Conservation (phyloP, 495 filamentous ascomycete genomes). For the Xylaria intraflava region DNA sequence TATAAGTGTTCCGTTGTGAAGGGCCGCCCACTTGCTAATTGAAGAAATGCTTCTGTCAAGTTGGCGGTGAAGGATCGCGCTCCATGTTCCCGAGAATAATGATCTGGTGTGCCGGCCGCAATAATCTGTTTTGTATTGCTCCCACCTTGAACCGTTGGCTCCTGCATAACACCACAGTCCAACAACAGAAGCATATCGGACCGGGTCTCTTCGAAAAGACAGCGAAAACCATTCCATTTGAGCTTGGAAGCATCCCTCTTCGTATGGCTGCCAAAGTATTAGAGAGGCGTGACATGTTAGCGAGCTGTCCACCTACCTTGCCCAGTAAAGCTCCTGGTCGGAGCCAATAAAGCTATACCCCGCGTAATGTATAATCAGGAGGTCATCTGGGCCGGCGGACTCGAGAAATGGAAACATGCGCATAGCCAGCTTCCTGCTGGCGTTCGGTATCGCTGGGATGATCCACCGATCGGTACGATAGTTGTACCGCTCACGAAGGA, state of each 20-base stretch:
- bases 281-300: constrained; percentile 12
- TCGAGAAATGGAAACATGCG: constrained; percentile 46
- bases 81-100: constrained; percentile 36
- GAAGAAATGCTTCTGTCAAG: constrained; percentile 41
- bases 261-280: constrained; percentile 29
- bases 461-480: constrained; percentile 46
- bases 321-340: constrained; percentile 51
- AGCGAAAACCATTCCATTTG: constrained; percentile 44
- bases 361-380: constrained; percentile 52
- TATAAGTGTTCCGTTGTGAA: constrained; percentile 45
- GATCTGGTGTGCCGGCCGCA: constrained; percentile 45
- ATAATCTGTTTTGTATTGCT: constrained; percentile 51
- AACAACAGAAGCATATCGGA: constrained; percentile 45
- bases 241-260: constrained; percentile 37
- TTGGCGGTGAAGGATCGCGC: constrained; percentile 46
- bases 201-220: constrained; percentile 44
- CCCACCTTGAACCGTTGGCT: constrained; percentile 36
- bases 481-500: constrained; percentile 48
- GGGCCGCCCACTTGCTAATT: constrained; percentile 38
- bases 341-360: constrained; percentile 44
- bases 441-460: constrained; percentile 45
- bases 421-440: constrained; percentile 47
- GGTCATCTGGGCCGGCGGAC: constrained; percentile 45
- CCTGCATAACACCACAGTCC: constrained; percentile 39
- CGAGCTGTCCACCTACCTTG: constrained; percentile 40